phyloP scores from a whole-genome alignment of 768 basidiomycete species.

The Xerocomellus dryophilus region DNA sequence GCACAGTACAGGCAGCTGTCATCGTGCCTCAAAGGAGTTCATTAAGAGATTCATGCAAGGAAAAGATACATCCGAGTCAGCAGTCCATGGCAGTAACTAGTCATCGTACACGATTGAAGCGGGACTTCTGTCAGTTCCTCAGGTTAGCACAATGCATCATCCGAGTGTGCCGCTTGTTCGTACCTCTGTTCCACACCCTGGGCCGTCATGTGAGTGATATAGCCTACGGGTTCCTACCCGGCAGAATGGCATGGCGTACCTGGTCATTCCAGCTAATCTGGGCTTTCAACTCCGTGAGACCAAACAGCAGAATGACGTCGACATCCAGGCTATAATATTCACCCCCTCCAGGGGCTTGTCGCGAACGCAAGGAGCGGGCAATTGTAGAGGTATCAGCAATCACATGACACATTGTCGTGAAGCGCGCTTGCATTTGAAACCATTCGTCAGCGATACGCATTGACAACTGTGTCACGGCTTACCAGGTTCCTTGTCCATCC shows the following conservation, averaged over 20 bases:
- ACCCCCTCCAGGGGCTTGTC: background rate
- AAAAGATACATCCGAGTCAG: background rate
- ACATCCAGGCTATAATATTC: slow-evolving; percentile 28
- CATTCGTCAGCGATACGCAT: background rate
- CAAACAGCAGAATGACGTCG: slow-evolving; percentile 46
- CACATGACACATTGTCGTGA: slow-evolving; percentile 12
- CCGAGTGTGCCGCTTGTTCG: background rate
- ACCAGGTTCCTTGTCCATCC: slow-evolving; percentile 16
- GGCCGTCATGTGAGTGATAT: background rate
- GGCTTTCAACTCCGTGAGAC: slow-evolving; percentile 50
- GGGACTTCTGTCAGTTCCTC: slow-evolving; percentile 10
- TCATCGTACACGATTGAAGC: slow-evolving; percentile 23
- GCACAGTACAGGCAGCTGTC: no score
- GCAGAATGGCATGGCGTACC: slow-evolving; percentile 27
- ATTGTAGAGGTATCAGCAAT: slow-evolving; percentile 9
- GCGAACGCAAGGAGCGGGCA: background rate
- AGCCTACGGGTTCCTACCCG: no score
- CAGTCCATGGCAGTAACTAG: background rate
- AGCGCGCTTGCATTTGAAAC: background rate
- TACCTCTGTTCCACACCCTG: slow-evolving; percentile 21
- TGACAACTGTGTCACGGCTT: background rate
- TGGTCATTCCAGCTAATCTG: slow-evolving; percentile 45
- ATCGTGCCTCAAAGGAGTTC: no score
- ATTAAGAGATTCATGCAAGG: background rate
- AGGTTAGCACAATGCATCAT: background rate